Conservation (phyloP, 306 rosid genomes). For the Canavalia gladiata region DNA sequence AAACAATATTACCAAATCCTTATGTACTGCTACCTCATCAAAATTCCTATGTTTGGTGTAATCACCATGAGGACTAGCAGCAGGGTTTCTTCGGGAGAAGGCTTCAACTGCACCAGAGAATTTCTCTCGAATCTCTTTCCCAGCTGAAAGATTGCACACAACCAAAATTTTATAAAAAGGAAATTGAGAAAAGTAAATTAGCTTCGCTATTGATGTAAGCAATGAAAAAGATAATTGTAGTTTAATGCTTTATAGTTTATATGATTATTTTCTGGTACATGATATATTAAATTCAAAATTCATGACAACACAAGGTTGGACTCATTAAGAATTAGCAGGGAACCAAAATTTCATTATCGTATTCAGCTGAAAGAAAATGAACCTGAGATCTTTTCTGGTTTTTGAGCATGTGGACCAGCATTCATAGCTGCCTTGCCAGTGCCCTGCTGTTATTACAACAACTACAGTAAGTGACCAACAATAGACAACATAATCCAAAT, state of each 20-base stretch:
- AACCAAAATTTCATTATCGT: conserved; percentile 39
- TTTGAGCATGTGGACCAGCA: conserved; percentile 70
- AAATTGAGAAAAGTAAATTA: conserved; percentile 42
- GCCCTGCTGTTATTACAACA: conserved; percentile 61
- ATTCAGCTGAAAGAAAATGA: conserved; percentile 42
- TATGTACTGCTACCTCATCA: conserved; percentile 67
- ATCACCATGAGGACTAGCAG: conserved; percentile 78
- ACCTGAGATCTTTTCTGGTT: conserved; percentile 89
- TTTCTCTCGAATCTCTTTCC: conserved; percentile 88
- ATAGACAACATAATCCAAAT: conserved; percentile 27
- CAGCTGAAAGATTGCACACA: conserved; percentile 66
- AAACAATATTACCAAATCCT: conserved; percentile 71
- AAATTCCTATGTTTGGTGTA: conserved; percentile 65
- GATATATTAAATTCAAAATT: conserved; percentile 28
- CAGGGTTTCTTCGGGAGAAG: conserved; percentile 71
- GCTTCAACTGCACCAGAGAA: conserved; percentile 91
- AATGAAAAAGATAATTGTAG: conserved; percentile 1
- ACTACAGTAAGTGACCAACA: conserved; percentile 51
- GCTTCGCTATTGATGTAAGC: conserved; percentile 10
- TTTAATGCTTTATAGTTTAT: background rate
- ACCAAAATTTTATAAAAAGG: conserved; percentile 44
- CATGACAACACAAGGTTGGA: conserved; percentile 5
- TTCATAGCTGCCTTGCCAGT: conserved; percentile 78
- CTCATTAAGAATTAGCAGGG: conserved; percentile 33
- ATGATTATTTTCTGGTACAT: conserved; percentile 21